Percentiles rank a stretch among this genome's conserved stretches.
These are phyloP conservation scores for Penicillium malachiteum DNA, from an alignment of 495 filamentous ascomycete species.

Conservation along the genomic window DNA sequence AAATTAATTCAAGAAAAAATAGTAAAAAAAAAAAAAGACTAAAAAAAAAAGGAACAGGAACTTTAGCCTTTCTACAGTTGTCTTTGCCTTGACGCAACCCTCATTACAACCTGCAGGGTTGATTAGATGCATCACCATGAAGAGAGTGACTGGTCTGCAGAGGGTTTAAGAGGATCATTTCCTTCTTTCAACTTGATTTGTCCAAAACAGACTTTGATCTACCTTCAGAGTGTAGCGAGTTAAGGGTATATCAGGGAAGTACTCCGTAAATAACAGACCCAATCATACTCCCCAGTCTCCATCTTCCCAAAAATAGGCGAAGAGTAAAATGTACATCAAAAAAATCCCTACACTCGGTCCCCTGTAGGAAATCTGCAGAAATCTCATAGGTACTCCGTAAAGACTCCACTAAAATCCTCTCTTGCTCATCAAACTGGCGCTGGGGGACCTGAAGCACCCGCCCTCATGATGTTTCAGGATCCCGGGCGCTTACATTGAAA, in stretches of 20 bases:
- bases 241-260: too few relatives aligned
- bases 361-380: too few relatives aligned
- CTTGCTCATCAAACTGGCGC: conserved; percentile 34
- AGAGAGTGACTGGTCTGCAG: conserved; percentile 20
- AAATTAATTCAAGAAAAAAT: neutral
- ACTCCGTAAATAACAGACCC: too few relatives aligned
- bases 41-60: neutral
- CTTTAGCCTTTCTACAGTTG: neutral
- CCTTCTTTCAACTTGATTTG: conserved; percentile 1
- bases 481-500: conserved; percentile 34
- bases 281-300: too few relatives aligned
- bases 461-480: conserved; percentile 32
- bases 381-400: neutral
- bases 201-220: too few relatives aligned
- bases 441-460: conserved; percentile 35
- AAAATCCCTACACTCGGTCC: too few relatives aligned
- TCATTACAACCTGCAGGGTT: neutral
- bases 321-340: too few relatives aligned
- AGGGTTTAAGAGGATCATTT: conserved; percentile 16
- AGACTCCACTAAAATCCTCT: neutral
- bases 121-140: conserved; percentile 10
- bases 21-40: neutral
- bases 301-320: too few relatives aligned
- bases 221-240: too few relatives aligned
- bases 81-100: neutral